Conservation (phyloP, 768 basidiomycete species). For the Dacryopinax spathularia region DNA sequence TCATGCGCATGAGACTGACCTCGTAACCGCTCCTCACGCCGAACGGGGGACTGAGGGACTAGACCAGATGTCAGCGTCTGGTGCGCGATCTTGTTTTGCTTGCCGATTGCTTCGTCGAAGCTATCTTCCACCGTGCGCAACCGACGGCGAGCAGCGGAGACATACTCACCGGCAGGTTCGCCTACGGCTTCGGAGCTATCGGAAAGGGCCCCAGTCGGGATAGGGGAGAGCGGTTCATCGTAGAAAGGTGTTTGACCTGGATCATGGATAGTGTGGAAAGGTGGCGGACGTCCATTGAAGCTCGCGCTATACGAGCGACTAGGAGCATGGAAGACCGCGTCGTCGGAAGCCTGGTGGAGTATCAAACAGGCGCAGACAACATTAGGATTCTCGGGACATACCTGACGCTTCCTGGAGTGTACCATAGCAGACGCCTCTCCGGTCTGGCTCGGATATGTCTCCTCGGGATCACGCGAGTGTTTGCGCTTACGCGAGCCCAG, state of each 20-base stretch:
- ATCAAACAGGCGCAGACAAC: neutral
- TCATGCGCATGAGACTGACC: neutral
- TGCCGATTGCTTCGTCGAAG: neutral
- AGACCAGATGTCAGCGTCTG: neutral
- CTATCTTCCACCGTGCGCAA: neutral
- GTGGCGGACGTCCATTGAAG: neutral
- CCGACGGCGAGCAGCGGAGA: neutral
- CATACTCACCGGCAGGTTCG: conserved; percentile 3
- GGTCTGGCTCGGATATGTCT: neutral
- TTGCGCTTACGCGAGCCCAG: neutral
- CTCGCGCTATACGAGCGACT: neutral
- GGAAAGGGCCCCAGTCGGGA: neutral
- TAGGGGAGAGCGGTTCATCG: neutral
- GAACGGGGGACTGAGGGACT: neutral
- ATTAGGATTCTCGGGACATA: neutral
- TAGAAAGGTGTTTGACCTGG: neutral
- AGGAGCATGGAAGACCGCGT: too few species aligned
- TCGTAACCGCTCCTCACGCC: neutral
- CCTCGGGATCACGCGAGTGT: neutral
- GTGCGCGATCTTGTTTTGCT: neutral
- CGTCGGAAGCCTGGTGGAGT: neutral
- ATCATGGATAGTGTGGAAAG: neutral
- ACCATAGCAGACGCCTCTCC: neutral
- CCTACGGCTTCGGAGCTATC: neutral
- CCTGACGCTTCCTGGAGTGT: neutral